Base-by-base conservation (phyloP, 2,329 filamentous ascomycete genomes). In the Clarireedia sp. region DNA sequence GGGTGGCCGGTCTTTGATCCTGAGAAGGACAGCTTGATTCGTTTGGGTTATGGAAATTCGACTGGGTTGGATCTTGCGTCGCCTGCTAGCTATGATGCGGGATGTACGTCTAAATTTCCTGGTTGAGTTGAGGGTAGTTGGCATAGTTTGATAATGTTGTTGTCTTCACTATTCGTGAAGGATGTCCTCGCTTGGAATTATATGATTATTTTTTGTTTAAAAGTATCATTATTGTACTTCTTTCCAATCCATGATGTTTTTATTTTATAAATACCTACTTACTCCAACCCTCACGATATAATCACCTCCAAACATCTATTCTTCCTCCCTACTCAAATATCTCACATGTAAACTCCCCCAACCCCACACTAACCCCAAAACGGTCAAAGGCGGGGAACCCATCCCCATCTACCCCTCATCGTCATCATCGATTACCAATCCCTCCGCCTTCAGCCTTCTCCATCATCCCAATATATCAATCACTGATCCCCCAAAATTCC, bases 1-100 rank as follows among this genome's bases (percentile, higher is more conserved):
- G 63, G 67, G 38, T 59, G 54, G 54, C 57, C 57, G 17, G 16
- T 23, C 12, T 59, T 57, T 36, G 44, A 50, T 3, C 3, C 36
- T 17, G 29, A 12, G 29, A 43, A 41, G 21, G 29, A 53, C 19
- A 57, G 54, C 1, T 41, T 59, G 17, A 44, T 59, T 21, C 47
- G 57, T 33, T 51, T 59, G 16, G 57, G 40, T 17, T 59, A 51
- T 17, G 49, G 57, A 44, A 59, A 59, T 17, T 26, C 44, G 19
- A 59, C 57, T 8, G 55, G 57, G 2, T 38, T 47, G 14, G 54
- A 57, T 23, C 10, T 37, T 19, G 57, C 43, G 2, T 21, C 19
- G 19, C 44, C 57, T 3, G 26, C 9, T 36, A 33, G 54, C 17
- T 62, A 59, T 57, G 59, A 64, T 59, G 21, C 8, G 2, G 26